Percentiles rank a stretch among this genome's conserved stretches.
phyloP scores from a whole-genome alignment of 1,284 basidiomycete species.

The Ganoderma meredithae region DNA sequence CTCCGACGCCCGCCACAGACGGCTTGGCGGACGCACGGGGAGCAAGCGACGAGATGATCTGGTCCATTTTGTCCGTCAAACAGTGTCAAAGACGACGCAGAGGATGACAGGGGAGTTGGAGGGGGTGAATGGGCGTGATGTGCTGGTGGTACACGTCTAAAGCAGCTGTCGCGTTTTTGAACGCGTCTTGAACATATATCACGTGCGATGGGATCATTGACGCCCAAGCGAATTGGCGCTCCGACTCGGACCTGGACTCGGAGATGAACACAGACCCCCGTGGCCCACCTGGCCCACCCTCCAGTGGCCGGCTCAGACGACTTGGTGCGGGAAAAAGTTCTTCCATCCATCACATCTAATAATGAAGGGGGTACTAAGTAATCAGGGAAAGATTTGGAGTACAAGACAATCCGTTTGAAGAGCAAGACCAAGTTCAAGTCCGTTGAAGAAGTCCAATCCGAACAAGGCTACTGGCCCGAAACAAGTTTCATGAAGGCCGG shows the following conservation, averaged over 20 bases:
- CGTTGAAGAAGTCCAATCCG: constrained; percentile 17
- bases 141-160: constrained; percentile 26
- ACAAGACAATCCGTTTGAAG: not conserved
- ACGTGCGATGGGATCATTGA: constrained; percentile 21
- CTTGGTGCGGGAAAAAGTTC: not conserved
- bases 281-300: too few relatives aligned
- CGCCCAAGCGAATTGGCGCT: constrained; percentile 12
- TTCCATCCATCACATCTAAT: not conserved
- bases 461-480: constrained; percentile 16
- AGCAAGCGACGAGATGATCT: constrained; percentile 70
- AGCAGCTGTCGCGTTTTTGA: constrained; percentile 30
- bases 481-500: constrained; percentile 31
- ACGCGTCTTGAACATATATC: constrained; percentile 36
- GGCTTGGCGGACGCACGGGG: constrained; percentile 63
- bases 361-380: not conserved
- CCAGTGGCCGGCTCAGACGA: not conserved
- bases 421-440: constrained; percentile 15
- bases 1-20: constrained; percentile 54
- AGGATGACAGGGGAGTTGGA: constrained; percentile 5
- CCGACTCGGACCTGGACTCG: not conserved
- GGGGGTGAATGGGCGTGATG: constrained; percentile 15
- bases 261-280: too few relatives aligned
- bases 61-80: constrained; percentile 60
- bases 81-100: not conserved
- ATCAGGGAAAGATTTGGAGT: not conserved